Evolutionary conservation across 2,329 filamentous ascomycete species (phyloP).

Genomic region (Karstenula rhodostoma): DNA sequence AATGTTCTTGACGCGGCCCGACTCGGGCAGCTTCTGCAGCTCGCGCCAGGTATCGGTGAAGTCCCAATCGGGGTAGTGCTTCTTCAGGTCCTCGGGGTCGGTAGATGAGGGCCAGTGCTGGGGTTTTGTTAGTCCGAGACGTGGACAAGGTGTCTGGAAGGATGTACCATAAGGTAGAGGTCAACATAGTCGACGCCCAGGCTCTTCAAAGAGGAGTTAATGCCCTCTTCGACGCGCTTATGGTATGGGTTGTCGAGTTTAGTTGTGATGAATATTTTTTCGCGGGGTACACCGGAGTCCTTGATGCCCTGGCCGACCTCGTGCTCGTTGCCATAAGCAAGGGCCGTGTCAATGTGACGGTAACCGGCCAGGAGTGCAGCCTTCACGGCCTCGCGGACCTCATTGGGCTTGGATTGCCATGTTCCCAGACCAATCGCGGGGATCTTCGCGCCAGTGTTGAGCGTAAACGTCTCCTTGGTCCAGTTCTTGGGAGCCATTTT

Average conservation of each 20-base stretch:
- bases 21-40: conserved; percentile 73
- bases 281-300: conserved; percentile 69
- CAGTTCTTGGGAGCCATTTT: conserved; percentile 44
- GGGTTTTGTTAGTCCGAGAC: neutral
- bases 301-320: conserved; percentile 78
- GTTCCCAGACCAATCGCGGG: conserved; percentile 78
- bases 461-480: conserved; percentile 48
- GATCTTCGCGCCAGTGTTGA: conserved; percentile 72
- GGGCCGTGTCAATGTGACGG: conserved; percentile 78
- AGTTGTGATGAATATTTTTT: conserved; percentile 78
- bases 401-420: conserved; percentile 76
- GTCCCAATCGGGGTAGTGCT: conserved; percentile 79
- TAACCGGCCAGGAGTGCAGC: conserved; percentile 73
- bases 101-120: conserved; percentile 70
- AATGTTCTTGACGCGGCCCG: conserved; percentile 79
- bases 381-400: conserved; percentile 76
- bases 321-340: conserved; percentile 80
- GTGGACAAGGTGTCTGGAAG: neutral
- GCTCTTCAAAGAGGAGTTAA: conserved; percentile 68
- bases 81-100: conserved; percentile 68
- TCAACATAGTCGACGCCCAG: conserved; percentile 73
- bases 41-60: conserved; percentile 81
- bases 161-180: conserved; percentile 67
- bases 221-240: conserved; percentile 64
- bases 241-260: conserved; percentile 86